Evolutionary conservation across 129 eudicot species (phyloP), one percentile per base, ranked within the genome.

Genomic region (Cynara cardunculus): DNA sequence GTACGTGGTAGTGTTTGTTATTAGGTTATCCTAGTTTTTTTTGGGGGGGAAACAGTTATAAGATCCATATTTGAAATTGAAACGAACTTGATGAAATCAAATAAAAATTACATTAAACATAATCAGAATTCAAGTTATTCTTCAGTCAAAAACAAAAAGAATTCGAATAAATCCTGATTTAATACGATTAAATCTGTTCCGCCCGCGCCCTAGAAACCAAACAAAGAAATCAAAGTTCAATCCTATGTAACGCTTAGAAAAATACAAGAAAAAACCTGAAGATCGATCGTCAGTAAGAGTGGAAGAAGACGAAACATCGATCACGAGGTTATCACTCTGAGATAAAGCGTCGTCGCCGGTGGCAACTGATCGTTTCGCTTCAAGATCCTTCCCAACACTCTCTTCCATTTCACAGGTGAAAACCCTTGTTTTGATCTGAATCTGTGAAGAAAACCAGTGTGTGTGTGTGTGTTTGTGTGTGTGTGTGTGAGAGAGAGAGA

Each of bases 401-500:
- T 49, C 71, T 70, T 59, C 83, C 83, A 79, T 79, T 62, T 64
- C 70, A 66, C 68, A 34, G 46, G 62, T 72, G 73, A 30, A 34
- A 83, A 61, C 86, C 82, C 86, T 83, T 70, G 62, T 59, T 35
- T 82, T 76, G 78, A 82, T 76, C 78, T 77, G 41, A 82, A 67
- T 64, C 70, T 32, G 75, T 22, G 76, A 66, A 75, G 72, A 67
- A 22, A 53, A 53, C 19, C 28, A 22, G 9, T 67, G 41, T 75
- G 75, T 67, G 75, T 13, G n/a, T 39, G 67, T 64, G 35, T 49
- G 62, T 49, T 7, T 49, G 62, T 14, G 44, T 35, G 44, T 35
- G 41, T 80, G 84, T 81, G 32, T 80, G 27, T 39, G 69, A 1
- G 11, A 3, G 68, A 1, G 69, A 19, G 35, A 69, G 41, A 9